Percentiles rank a stretch among this genome's conserved stretches.
phyloP scores from a whole-genome alignment of 2,329 filamentous ascomycete genomes.

The Ophiosphaerella herpotricha region DNA sequence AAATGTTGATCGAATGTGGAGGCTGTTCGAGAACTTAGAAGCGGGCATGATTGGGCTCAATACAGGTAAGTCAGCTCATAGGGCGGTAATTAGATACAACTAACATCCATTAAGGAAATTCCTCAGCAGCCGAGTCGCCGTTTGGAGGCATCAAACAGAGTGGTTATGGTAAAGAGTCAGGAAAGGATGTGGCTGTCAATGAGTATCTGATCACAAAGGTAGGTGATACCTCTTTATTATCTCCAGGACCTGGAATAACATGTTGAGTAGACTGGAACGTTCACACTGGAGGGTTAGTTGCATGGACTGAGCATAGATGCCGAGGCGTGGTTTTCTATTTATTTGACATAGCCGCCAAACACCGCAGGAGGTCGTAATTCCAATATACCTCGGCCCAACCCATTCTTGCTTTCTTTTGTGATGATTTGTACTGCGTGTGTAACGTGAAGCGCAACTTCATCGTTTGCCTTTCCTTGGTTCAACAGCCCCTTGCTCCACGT shows the following conservation, averaged over 20 bases:
- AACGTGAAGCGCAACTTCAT: not conserved
- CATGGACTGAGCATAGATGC: constrained; percentile 7
- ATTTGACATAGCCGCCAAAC: not conserved
- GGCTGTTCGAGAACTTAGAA: constrained; percentile 69
- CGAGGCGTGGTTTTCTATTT: constrained; percentile 1
- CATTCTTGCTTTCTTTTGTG: not conserved
- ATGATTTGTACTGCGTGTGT: not conserved
- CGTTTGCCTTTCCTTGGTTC: not conserved
- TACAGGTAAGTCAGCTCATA: constrained; percentile 49
- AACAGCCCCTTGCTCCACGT: constrained; percentile 10
- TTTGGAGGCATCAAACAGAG: constrained; percentile 72
- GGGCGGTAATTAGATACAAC: not conserved
- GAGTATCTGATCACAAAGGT: constrained; percentile 66
- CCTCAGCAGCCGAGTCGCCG: constrained; percentile 68
- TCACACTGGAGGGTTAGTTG: constrained; percentile 57
- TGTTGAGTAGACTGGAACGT: constrained; percentile 57
- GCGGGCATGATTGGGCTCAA: constrained; percentile 73
- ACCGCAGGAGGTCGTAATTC: too few species aligned
- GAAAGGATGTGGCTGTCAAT: constrained; percentile 67
- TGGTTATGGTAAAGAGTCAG: constrained; percentile 70
- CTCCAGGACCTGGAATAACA: too few species aligned
- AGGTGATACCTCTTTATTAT: too few species aligned
- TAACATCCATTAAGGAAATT: constrained; percentile 53
- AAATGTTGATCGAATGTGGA: constrained; percentile 68
- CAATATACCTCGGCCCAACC: not conserved